phyloP scores from a whole-genome alignment of 2,329 filamentous ascomycete species.

The Penicillium sclerotiorum region DNA sequence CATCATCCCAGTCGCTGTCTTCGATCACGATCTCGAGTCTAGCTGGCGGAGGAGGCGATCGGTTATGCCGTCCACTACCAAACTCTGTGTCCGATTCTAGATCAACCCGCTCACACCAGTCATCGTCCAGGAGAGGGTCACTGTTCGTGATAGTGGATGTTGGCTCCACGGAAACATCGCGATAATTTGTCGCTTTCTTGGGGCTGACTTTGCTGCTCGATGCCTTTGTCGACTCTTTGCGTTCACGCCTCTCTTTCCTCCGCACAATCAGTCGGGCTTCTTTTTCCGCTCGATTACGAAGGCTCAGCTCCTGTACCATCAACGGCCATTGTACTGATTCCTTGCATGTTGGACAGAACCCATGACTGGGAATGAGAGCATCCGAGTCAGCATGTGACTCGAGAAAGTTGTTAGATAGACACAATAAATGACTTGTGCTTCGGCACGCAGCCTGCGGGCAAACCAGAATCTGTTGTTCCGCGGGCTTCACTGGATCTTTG shows the following conservation, averaged over 20 bases:
- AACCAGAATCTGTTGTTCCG: constrained; percentile 50
- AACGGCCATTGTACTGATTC: constrained; percentile 68
- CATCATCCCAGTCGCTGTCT: constrained; percentile 59
- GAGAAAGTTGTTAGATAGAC: constrained; percentile 57
- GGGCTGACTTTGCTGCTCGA: constrained; percentile 1
- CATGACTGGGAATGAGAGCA: constrained; percentile 66
- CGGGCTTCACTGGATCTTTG: constrained; percentile 37
- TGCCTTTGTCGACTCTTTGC: constrained; percentile 19
- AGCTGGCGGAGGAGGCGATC: constrained; percentile 11
- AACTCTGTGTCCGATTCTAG: constrained; percentile 32
- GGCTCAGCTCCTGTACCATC: constrained; percentile 79
- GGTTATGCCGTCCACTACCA: constrained; percentile 10
- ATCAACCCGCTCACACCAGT: constrained; percentile 36
- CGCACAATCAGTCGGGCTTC: constrained; percentile 68
- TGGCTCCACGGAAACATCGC: constrained; percentile 15
- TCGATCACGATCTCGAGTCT: constrained; percentile 52
- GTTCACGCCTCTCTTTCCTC: constrained; percentile 52
- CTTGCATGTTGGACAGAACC: constrained; percentile 71
- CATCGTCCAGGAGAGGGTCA: constrained; percentile 33
- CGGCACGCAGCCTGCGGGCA: constrained; percentile 55
- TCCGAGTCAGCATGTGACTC: constrained; percentile 39
- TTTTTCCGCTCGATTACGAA: constrained; percentile 70
- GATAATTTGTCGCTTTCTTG: constrained; percentile 2
- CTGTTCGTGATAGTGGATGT: constrained; percentile 21
- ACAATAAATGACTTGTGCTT: constrained; percentile 57